Base-by-base conservation (phyloP, 306 rosid genomes). In the Quercus agrifolia region DNA sequence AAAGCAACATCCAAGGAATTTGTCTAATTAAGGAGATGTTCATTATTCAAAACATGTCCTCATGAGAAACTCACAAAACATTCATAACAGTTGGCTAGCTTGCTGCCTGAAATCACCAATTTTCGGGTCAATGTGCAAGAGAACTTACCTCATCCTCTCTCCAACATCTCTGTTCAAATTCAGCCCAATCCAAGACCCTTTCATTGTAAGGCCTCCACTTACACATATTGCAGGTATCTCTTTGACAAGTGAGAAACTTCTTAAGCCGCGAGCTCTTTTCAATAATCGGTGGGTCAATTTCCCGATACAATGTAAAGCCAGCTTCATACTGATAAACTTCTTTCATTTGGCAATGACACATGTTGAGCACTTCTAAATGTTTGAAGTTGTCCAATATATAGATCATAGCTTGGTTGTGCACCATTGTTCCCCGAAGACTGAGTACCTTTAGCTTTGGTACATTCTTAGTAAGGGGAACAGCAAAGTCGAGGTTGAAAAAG, bases 291-390 rank as follows among this genome's bases (percentile, higher is more conserved):
- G 8, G 11, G 9, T 61, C 76, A 14, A 56, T 33, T 41, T 11
- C 10, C 6, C 20, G 46, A 46, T 30, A 15, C 2, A 66, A 19
- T 41, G 3, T 57, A 14, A 85, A 18, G 4, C 44, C 44, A 38
- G 6, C 44, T 38, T 38, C 44, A 38, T 38, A 6, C 44, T 38
- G 44, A 38, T 38, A 38, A 38, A 38, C 44, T 7, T 38, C 10
- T 38, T 38, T 38, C 44, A 38, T 38, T 38, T 70, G 30, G 76
- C 77, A 6, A 2, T 87, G 82, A 2, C 41, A 51, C 5, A 85
- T 23, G 14, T 87, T 87, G 11, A 82, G 11, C 8, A 28, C 80
- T 46, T 79, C 76, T 69, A 83, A 66, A 6, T 59, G 25, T 20
- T 74, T 7, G 74, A 86, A 5, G 31, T 9, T 3, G 3, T 38